These are phyloP conservation scores for Dillenia turbinata DNA, from an alignment of 164 flowering plant species.

Conservation along the genomic window DNA sequence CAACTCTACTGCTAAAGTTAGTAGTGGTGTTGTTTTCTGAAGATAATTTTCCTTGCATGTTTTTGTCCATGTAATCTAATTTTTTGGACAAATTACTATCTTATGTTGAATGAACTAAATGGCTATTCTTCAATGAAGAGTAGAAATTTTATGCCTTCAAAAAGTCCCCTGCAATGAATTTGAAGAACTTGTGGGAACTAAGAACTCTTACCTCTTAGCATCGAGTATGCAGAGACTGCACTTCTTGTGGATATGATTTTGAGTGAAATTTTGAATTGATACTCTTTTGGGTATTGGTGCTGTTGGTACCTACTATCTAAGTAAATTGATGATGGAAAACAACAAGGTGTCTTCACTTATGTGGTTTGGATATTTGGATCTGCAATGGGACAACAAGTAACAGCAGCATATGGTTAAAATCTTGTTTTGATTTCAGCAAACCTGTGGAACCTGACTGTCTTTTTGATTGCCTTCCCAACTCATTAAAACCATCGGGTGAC, in stretches of 20 bases:
- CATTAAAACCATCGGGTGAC: constrained; percentile 49
- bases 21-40: too few relatives aligned
- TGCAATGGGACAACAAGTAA: neutral
- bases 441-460: constrained; percentile 83
- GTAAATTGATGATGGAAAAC: neutral
- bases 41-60: too few relatives aligned
- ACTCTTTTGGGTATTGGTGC: neutral
- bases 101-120: too few relatives aligned
- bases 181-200: too few relatives aligned
- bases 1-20: too few relatives aligned
- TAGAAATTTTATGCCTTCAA: too few relatives aligned
- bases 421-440: constrained; percentile 57
- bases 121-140: too few relatives aligned
- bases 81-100: too few relatives aligned
- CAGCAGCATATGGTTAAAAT: neutral
- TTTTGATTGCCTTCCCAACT: constrained; percentile 58
- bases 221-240: too few relatives aligned
- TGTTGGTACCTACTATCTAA: neutral
- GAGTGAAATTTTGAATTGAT: neutral
- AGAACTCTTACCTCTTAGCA: too few relatives aligned
- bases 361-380: neutral
- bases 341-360: neutral
- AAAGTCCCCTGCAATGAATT: too few relatives aligned
- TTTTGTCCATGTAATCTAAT: too few relatives aligned
- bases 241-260: neutral